Percentiles rank a stretch among this genome's conserved stretches.
phyloP scores from a whole-genome alignment of 345 rosid species.

The Brassica juncea region DNA sequence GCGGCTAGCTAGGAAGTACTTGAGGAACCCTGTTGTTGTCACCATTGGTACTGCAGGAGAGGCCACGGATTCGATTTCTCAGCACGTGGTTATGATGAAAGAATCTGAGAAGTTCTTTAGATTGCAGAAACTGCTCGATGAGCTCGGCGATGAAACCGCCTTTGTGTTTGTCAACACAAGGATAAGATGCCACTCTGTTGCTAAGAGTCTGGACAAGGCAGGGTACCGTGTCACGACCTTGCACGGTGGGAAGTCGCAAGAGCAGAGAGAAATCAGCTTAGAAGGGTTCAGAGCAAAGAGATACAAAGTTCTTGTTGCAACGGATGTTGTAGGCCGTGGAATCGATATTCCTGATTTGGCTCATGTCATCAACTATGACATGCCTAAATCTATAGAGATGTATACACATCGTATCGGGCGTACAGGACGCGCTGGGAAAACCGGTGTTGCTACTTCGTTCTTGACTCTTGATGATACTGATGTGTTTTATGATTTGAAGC shows the following conservation, averaged over 20 bases:
- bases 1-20: constrained; percentile 86
- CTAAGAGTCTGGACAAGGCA: constrained; percentile 81
- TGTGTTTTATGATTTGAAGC: constrained; percentile 93
- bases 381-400: constrained; percentile 84
- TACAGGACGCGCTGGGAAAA: constrained; percentile 96
- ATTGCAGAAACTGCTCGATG: constrained; percentile 76
- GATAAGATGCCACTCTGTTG: constrained; percentile 72
- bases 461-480: constrained; percentile 75
- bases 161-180: constrained; percentile 94
- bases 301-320: constrained; percentile 88
- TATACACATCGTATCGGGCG: constrained; percentile 95
- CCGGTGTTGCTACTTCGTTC: constrained; percentile 89
- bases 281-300: constrained; percentile 89
- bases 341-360: constrained; percentile 93
- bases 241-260: constrained; percentile 96
- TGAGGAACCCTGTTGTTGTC: constrained; percentile 95
- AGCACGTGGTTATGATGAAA: constrained; percentile 84
- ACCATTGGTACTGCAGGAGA: constrained; percentile 94
- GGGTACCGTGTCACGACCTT: constrained; percentile 87
- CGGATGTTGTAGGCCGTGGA: constrained; percentile 95
- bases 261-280: constrained; percentile 87
- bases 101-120: constrained; percentile 71
- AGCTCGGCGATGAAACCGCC: constrained; percentile 81
- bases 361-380: constrained; percentile 88
- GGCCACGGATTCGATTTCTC: constrained; percentile 80